phyloP scores from a whole-genome alignment of 2,329 filamentous ascomycete species.

The Orbilia ellipsospora region DNA sequence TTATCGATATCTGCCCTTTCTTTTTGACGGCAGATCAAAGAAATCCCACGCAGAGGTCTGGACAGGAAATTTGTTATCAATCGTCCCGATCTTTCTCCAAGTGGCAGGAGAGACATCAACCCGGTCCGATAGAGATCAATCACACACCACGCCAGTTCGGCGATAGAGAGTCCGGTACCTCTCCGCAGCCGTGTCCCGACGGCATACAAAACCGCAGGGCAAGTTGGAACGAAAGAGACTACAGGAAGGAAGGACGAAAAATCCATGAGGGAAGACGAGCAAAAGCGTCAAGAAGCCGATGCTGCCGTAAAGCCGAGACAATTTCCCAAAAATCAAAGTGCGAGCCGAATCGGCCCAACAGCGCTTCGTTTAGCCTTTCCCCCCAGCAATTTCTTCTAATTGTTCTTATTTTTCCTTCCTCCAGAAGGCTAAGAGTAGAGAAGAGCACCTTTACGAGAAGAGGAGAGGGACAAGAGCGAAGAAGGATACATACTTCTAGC shows the following conservation, averaged over 20 bases:
- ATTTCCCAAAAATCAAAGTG: conserved; percentile 51
- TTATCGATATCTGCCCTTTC: too few relatives aligned
- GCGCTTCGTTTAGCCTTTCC: conserved; percentile 27
- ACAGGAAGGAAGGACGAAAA: not conserved
- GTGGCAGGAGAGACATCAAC: conserved; percentile 17
- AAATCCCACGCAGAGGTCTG: too few relatives aligned
- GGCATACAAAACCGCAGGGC: not conserved
- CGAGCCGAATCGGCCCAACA: conserved; percentile 55
- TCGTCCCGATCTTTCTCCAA: conserved; percentile 12
- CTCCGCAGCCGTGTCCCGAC: not conserved
- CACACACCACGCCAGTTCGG: not conserved
- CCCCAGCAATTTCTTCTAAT: conserved; percentile 3
- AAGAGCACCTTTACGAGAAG: conserved; percentile 4
- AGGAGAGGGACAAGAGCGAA: not conserved
- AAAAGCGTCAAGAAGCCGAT: conserved; percentile 46
- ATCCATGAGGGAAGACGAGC: not conserved
- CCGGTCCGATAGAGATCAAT: conserved; percentile 8
- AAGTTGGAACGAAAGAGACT: too few relatives aligned
- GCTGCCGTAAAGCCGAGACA: conserved; percentile 55
- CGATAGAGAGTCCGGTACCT: not conserved
- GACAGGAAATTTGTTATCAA: not conserved
- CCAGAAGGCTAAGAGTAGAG: conserved; percentile 13
- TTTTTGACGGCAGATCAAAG: too few relatives aligned
- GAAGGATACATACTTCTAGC: not conserved
- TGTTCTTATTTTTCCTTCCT: not conserved